Evolutionary conservation across 352 stramenopile species (phyloP).

Genomic region (Pythium vanterpoolii): DNA sequence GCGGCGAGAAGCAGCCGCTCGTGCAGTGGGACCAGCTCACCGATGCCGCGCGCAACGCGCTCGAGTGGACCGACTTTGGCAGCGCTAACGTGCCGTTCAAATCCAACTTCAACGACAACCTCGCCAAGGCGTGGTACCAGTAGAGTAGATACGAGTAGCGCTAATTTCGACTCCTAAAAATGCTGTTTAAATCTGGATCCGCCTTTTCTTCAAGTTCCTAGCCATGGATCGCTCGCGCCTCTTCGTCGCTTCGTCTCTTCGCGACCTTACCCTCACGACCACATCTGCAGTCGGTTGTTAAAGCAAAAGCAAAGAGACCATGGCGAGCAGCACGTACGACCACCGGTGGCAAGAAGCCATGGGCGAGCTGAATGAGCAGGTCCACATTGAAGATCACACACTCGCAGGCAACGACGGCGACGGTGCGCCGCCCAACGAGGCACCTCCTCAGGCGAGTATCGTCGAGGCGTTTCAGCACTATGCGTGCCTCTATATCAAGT

Average conservation of each 20-base stretch:
- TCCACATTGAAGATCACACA: slow-evolving; percentile 86
- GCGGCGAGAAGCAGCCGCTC: slow-evolving; percentile 22
- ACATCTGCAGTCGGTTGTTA: not conserved
- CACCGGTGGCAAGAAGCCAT: slow-evolving; percentile 90
- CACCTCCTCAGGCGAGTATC: slow-evolving; percentile 72
- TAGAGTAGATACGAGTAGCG: slow-evolving; percentile 2
- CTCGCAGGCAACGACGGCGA: slow-evolving; percentile 44
- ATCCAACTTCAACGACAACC: slow-evolving; percentile 21
- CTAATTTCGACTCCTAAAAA: not conserved
- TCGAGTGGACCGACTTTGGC: slow-evolving; percentile 24
- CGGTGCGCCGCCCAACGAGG: slow-evolving; percentile 23
- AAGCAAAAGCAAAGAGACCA: not conserved
- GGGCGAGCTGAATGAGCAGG: slow-evolving; percentile 91
- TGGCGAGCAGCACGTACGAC: slow-evolving; percentile 77
- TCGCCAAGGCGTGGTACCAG: slow-evolving; percentile 20
- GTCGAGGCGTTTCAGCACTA: slow-evolving; percentile 93
- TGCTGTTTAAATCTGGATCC: not conserved
- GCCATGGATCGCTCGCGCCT: not conserved
- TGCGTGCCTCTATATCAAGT: slow-evolving; percentile 95
- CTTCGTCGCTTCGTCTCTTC: not conserved
- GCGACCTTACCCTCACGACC: not conserved
- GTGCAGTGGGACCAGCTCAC: slow-evolving; percentile 27
- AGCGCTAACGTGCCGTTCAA: slow-evolving; percentile 25
- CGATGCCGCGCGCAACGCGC: slow-evolving; percentile 15
- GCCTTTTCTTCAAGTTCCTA: too few species aligned